Conservation (phyloP, 257 asterid genomes). For the Fraxinus americana region DNA sequence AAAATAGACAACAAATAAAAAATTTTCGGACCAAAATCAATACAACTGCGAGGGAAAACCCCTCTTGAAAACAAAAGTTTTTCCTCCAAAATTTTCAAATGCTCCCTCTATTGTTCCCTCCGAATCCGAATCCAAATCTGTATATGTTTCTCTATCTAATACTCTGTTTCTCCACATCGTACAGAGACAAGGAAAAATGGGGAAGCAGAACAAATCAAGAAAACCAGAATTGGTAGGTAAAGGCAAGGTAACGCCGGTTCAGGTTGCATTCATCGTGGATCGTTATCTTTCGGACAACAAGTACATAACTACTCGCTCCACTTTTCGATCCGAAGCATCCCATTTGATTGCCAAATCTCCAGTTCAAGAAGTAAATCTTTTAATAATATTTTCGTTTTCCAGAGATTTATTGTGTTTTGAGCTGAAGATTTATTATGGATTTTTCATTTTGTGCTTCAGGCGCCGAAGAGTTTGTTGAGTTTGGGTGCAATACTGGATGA, state of each 20-base stretch:
- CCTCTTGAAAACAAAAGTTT: not conserved
- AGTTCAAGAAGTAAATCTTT: slow-evolving; percentile 57
- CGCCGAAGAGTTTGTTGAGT: slow-evolving; percentile 82
- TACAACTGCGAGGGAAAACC: slow-evolving; percentile 37
- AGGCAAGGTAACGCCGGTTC: slow-evolving; percentile 84
- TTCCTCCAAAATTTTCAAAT: slow-evolving; percentile 43
- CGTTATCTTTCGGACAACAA: slow-evolving; percentile 78
- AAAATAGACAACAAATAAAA: too few species aligned
- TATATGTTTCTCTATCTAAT: not conserved
- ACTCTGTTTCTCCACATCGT: slow-evolving; percentile 5
- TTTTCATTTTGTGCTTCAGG: slow-evolving; percentile 41
- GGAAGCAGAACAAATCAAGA: slow-evolving; percentile 62
- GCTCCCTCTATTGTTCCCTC: slow-evolving; percentile 37
- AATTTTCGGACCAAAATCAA: too few species aligned
- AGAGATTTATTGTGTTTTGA: not conserved
- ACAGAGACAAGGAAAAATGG: slow-evolving; percentile 39
- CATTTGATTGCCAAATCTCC: slow-evolving; percentile 73
- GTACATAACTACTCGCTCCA: slow-evolving; percentile 53
- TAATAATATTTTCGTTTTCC: not conserved
- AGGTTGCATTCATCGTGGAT: slow-evolving; percentile 91
- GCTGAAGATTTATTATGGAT: slow-evolving; percentile 11
- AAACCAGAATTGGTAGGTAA: slow-evolving; percentile 63
- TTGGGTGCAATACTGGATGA: slow-evolving; percentile 83
- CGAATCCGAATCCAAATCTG: slow-evolving; percentile 16
- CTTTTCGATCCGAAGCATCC: slow-evolving; percentile 84